Conservation (phyloP, 2,329 filamentous ascomycete genomes). For the Neopestalotiopsis rosae region DNA sequence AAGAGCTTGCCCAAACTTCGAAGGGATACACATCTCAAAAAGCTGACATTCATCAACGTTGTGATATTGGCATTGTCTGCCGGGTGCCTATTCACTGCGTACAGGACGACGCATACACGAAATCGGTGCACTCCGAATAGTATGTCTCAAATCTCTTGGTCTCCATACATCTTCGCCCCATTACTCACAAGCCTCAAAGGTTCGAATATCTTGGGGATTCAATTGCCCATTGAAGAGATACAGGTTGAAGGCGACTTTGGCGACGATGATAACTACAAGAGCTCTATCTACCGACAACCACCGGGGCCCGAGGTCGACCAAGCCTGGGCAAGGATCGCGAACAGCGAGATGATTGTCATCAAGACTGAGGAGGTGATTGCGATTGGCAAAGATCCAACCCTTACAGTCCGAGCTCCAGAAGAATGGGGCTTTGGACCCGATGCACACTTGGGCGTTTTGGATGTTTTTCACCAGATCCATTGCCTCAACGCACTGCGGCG, state of each 20-base stretch:
- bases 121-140: no score
- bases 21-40: no score
- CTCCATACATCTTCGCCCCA: no score
- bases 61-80: no score
- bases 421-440: background rate
- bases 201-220: background rate
- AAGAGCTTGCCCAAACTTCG: no score
- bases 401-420: background rate
- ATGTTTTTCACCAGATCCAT: background rate
- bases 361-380: background rate
- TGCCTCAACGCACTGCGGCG: background rate
- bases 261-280: constrained; percentile 9
- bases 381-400: background rate
- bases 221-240: background rate
- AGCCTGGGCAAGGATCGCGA: background rate
- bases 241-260: constrained; percentile 7
- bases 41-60: no score
- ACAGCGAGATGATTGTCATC: background rate
- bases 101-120: no score
- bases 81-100: no score
- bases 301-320: background rate
- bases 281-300: background rate
- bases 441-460: background rate
- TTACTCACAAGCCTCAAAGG: no score
- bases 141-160: no score